Percentiles rank a stretch among this genome's conserved stretches.
phyloP scores from a whole-genome alignment of 2,329 filamentous ascomycete genomes.

The Venturia pyrina region DNA sequence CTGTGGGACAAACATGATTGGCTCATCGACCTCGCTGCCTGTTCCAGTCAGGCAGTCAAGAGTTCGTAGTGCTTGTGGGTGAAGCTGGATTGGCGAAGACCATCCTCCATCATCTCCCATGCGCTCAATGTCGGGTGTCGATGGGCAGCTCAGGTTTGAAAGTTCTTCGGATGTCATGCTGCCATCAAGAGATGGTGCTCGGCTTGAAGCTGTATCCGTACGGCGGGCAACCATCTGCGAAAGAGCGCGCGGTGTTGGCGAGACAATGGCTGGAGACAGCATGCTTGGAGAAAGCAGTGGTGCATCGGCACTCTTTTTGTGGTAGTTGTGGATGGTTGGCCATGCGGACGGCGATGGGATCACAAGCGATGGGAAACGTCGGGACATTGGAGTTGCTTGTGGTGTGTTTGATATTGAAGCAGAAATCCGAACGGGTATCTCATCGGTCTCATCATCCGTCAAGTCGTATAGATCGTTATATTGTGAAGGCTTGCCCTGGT shows the following conservation, averaged over 20 bases:
- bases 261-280: slow-evolving; percentile 45
- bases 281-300: slow-evolving; percentile 47
- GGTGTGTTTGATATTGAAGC: slow-evolving; percentile 1
- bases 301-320: slow-evolving; percentile 30
- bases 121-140: slow-evolving; percentile 60
- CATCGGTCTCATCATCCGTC: slow-evolving; percentile 64
- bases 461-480: slow-evolving; percentile 85
- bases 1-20: slow-evolving; percentile 44
- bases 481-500: not conserved
- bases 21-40: slow-evolving; percentile 17
- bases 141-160: slow-evolving; percentile 70
- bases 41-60: slow-evolving; percentile 33
- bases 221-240: slow-evolving; percentile 52
- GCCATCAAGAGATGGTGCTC: slow-evolving; percentile 81
- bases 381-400: slow-evolving; percentile 26
- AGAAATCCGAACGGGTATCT: slow-evolving; percentile 39
- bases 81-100: slow-evolving; percentile 50
- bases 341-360: slow-evolving; percentile 50
- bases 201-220: slow-evolving; percentile 62
- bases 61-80: slow-evolving; percentile 70
- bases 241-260: slow-evolving; percentile 66
- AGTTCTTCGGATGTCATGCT: slow-evolving; percentile 83
- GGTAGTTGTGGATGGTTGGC: slow-evolving; percentile 45
- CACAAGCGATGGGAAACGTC: slow-evolving; percentile 46
- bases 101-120: slow-evolving; percentile 36